Evolutionary conservation across 2,329 filamentous ascomycete species (phyloP).

Genomic region (Thyridium curvatum): DNA sequence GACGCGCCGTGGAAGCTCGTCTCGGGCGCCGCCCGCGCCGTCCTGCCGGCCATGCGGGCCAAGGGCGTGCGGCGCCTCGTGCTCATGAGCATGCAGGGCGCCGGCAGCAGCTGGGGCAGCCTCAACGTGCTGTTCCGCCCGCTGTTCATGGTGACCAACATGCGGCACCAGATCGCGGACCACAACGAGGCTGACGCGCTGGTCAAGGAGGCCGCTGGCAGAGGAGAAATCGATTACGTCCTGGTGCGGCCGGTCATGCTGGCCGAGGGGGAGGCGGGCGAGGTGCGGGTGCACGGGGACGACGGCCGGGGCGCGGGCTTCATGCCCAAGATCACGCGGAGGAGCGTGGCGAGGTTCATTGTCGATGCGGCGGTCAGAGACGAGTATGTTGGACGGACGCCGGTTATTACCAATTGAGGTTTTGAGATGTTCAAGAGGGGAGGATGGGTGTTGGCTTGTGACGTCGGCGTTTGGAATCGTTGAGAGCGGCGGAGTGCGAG

Average conservation of each 20-base stretch:
- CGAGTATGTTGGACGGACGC: not conserved
- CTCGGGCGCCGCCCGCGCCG: not conserved
- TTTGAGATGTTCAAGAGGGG: not conserved
- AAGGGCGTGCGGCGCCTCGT: slow-evolving; percentile 1
- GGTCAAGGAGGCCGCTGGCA: not conserved
- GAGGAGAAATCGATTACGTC: slow-evolving; percentile 26
- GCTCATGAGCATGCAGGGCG: not conserved
- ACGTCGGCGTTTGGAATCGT: not conserved
- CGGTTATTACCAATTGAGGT: not conserved
- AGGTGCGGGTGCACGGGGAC: slow-evolving; percentile 32
- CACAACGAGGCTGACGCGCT: slow-evolving; percentile 1
- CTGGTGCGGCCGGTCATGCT: slow-evolving; percentile 38
- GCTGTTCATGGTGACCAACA: slow-evolving; percentile 1
- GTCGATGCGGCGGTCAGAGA: slow-evolving; percentile 14
- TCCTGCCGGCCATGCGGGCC: slow-evolving; percentile 1
- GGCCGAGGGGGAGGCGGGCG: slow-evolving; percentile 25
- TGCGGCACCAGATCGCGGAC: slow-evolving; percentile 1
- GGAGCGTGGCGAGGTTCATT: slow-evolving; percentile 38
- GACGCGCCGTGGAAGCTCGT: not conserved
- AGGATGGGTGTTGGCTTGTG: not conserved
- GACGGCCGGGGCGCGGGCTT: slow-evolving; percentile 33
- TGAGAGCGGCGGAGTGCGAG: too few relatives aligned
- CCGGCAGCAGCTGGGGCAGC: not conserved
- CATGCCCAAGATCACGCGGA: slow-evolving; percentile 27
- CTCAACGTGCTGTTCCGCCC: not conserved